These are phyloP conservation scores for Coemansia sp. DNA, from an alignment of 192 early-diverging fungal genomes.

Conservation along the genomic window DNA sequence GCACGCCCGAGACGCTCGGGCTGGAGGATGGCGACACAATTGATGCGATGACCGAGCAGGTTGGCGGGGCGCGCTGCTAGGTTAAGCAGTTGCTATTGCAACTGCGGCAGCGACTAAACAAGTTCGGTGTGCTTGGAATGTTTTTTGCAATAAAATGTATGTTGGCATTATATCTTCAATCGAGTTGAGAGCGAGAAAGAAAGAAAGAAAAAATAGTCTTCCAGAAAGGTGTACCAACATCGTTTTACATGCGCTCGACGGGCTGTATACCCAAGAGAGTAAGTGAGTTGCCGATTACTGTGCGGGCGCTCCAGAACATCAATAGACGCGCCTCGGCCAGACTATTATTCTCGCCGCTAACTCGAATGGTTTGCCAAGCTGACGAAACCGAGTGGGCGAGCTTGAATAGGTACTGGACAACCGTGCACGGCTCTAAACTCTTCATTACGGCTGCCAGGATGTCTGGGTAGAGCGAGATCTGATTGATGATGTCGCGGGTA, in stretches of 20 bases:
- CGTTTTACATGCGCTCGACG: conserved; percentile 85
- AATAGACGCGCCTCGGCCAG: conserved; percentile 86
- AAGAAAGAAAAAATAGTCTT: too few species aligned
- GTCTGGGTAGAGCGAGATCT: conserved; percentile 84
- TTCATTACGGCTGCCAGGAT: conserved; percentile 64
- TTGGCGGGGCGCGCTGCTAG: conserved; percentile 61
- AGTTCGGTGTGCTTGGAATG: too few species aligned
- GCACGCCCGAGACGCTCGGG: conserved; percentile 82
- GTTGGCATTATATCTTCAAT: too few species aligned
- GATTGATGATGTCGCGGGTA: conserved; percentile 70
- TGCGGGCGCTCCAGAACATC: conserved; percentile 79
- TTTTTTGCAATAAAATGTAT: too few species aligned
- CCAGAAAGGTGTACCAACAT: too few species aligned
- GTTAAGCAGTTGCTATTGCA: conserved; percentile 2
- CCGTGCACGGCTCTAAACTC: conserved; percentile 77
- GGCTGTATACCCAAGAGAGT: conserved; percentile 78
- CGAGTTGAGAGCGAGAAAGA: too few species aligned
- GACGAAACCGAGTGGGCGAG: conserved; percentile 76
- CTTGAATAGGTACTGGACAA: conserved; percentile 84
- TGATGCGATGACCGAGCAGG: conserved; percentile 91
- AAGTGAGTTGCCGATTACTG: conserved; percentile 84
- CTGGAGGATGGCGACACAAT: conserved; percentile 97
- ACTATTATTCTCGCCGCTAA: conserved; percentile 65
- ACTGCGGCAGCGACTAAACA: neutral
- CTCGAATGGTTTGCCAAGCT: conserved; percentile 72